These are phyloP conservation scores for Hypomyces perniciosus DNA, from an alignment of 2,329 filamentous ascomycete genomes.

Conservation along the genomic window DNA sequence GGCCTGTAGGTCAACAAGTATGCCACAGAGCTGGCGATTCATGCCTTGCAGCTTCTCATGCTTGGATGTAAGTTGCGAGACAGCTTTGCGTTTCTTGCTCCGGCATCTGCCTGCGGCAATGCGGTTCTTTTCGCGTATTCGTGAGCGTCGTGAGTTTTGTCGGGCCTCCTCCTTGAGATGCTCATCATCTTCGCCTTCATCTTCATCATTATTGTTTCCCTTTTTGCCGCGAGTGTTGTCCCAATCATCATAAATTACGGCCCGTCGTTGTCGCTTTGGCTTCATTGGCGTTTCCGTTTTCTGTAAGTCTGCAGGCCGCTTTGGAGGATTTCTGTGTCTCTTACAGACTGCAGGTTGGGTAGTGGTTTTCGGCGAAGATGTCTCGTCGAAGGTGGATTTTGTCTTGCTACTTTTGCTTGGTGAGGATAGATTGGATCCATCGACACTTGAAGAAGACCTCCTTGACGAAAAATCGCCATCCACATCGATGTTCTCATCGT, in stretches of 20 bases:
- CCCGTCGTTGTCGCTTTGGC: too few species aligned
- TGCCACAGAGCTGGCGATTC: background rate
- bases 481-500: too few species aligned
- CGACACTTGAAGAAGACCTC: too few species aligned
- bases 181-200: background rate
- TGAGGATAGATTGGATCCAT: background rate
- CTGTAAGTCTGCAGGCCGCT: too few species aligned
- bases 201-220: background rate
- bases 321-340: too few species aligned
- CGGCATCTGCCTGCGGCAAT: conserved; percentile 3
- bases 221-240: background rate
- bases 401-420: background rate
- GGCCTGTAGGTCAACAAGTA: background rate
- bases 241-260: too few species aligned
- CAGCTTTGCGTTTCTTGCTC: conserved; percentile 1
- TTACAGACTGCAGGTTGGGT: too few species aligned
- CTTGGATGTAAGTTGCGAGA: background rate
- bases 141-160: background rate
- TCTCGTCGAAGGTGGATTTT: background rate
- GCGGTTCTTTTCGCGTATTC: conserved; percentile 7
- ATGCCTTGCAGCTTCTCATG: background rate
- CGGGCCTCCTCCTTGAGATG: background rate
- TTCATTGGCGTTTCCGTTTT: too few species aligned
- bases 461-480: too few species aligned
- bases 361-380: background rate